A percentile compares a stretch with the other conserved stretches of the same genome.
phyloP scores from a whole-genome alignment of 2,329 filamentous ascomycete genomes.

The Fusarium siculi region DNA sequence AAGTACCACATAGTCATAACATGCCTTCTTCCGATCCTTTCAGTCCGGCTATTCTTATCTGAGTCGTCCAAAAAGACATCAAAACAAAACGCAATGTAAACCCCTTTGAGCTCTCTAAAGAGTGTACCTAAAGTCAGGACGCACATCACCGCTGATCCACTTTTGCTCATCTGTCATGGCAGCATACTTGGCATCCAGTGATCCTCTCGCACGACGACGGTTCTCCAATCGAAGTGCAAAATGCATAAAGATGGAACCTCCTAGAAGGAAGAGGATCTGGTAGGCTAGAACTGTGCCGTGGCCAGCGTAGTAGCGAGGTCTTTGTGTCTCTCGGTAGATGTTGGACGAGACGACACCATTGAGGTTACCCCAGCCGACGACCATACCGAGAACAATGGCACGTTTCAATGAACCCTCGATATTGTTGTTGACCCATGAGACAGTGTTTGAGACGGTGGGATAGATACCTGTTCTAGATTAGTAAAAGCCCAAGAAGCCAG shows the following conservation, averaged over 20 bases:
- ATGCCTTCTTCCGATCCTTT: fast-evolving
- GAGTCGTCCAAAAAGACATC: fast-evolving
- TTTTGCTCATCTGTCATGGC: constrained; percentile 66
- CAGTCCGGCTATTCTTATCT: too few relatives aligned
- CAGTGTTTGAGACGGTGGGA: constrained; percentile 75
- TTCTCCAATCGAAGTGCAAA: constrained; percentile 69
- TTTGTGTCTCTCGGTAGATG: constrained; percentile 62
- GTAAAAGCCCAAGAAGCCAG: fast-evolving
- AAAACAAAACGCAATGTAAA: background rate
- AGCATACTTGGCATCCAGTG: constrained; percentile 65
- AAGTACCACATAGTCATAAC: background rate
- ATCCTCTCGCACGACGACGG: constrained; percentile 62
- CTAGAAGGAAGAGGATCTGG: constrained; percentile 69
- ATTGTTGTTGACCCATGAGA: constrained; percentile 78
- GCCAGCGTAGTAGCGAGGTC: constrained; percentile 55
- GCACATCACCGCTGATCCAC: constrained; percentile 66
- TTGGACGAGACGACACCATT: constrained; percentile 74
- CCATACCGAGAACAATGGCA: constrained; percentile 76
- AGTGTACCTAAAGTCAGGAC: constrained; percentile 51
- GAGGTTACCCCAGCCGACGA: constrained; percentile 82
- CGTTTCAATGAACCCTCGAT: constrained; percentile 70
- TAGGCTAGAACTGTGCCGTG: constrained; percentile 74
- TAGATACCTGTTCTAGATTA: constrained; percentile 68
- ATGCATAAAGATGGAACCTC: constrained; percentile 72
- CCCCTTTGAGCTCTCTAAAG: constrained; percentile 30